Evolutionary conservation across 495 filamentous ascomycete species (phyloP), one percentile per base, ranked within the genome.

Genomic region (Hyaloscypha bicolor): DNA sequence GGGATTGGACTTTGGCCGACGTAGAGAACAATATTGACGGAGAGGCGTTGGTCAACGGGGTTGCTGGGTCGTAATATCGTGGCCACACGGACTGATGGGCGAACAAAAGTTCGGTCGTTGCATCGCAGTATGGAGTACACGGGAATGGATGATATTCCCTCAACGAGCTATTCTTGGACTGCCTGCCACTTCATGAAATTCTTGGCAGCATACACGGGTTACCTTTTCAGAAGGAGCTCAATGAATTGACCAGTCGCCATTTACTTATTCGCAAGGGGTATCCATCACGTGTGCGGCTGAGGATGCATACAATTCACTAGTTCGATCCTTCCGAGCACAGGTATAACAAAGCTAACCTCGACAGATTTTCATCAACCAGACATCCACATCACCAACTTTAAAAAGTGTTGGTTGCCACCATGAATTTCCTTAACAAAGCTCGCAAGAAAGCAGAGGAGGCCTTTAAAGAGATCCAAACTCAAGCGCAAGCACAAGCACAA

Each of bases 1-100:
- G 86, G 66, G 91, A 93, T 72, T 93, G 88, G 87, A 79, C 82
- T 55, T 77, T 93, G 67, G 32, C 21, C 8, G 61, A 42, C 14
- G 33, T 19, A 33, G 61, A 51, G 55, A 70, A 64, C 57, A 58
- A 59, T 53, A 22, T 48, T 5, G 33, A 30, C n/a, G 60, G 53
- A 16, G 66, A 64, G 21, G 14, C 30, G 14, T 33, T 72, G 62
- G 77, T 75, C 22, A 80, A 82, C 62, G 79, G 88, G 69, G 81
- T 87, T 56, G 42, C 42, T 48, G 42, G 42, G 11, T 48, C 42
- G 16, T 48, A 19, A 48, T 48, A 48, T 48, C 1, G 11, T 48
- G 42, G 11, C 16, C 9, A 11, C 16, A 16, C 9, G 16, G 16
- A 19, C 4, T 6, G 11, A 1, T 19, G 42, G 16, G 16, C 16